phyloP scores from a whole-genome alignment of 2,329 filamentous ascomycete genomes.

The Ascochyta rabiei region DNA sequence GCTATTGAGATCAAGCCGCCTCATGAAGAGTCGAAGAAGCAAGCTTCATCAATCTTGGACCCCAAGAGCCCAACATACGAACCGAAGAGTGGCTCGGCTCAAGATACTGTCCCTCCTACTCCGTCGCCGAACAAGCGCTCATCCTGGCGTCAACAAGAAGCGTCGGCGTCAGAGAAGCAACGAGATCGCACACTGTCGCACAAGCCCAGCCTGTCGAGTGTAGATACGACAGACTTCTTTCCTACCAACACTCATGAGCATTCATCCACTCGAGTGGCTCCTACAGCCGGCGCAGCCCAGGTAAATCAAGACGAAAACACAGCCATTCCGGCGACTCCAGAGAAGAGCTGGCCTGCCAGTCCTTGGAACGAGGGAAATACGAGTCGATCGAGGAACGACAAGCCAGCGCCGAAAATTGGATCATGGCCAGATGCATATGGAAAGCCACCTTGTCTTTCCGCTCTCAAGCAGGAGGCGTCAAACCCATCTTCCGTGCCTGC shows the following conservation, averaged over 20 bases:
- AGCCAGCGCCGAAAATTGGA: conserved; percentile 32
- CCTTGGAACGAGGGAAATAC: conserved; percentile 44
- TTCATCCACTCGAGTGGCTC: conserved; percentile 45
- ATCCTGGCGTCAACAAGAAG: conserved; percentile 33
- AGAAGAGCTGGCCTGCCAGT: conserved; percentile 44
- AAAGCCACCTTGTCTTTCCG: conserved; percentile 28
- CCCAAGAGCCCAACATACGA: conserved; percentile 51
- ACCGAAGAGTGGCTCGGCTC: conserved; percentile 26
- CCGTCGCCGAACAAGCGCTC: conserved; percentile 43
- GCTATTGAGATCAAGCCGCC: conserved; percentile 51
- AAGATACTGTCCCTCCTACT: conserved; percentile 33
- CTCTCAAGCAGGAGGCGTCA: conserved; percentile 20
- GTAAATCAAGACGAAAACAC: conserved; percentile 21
- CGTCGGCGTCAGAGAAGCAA: conserved; percentile 19
- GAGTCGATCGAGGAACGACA: conserved; percentile 26
- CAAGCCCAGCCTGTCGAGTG: conserved; percentile 47
- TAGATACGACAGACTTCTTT: conserved; percentile 51
- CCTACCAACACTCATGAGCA: conserved; percentile 50
- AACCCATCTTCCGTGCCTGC: conserved; percentile 7
- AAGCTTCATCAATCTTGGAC: conserved; percentile 37
- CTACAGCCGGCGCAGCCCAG: conserved; percentile 20
- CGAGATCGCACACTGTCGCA: conserved; percentile 31
- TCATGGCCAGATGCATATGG: conserved; percentile 43
- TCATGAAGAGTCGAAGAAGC: conserved; percentile 35
- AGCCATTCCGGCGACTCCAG: conserved; percentile 40